Conservation (phyloP, 495 filamentous ascomycete species). For the Parmelia sp. region DNA sequence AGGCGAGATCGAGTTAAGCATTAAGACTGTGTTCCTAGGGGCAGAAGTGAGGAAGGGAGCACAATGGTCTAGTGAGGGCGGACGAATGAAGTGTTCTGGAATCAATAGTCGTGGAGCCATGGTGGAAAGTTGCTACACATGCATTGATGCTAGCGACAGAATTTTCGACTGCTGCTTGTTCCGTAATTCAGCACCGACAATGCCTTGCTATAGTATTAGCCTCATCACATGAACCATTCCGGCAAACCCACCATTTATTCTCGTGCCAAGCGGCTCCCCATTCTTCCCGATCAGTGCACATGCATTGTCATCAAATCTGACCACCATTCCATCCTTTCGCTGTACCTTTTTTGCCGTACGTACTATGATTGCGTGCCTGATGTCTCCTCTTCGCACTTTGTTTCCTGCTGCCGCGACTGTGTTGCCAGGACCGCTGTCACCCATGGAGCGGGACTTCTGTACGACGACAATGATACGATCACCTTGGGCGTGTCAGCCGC, state of each 20-base stretch:
- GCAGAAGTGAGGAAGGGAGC: not conserved
- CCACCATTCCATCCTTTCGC: conserved; percentile 76
- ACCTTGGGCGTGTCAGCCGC: conserved; percentile 46
- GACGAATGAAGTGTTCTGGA: not conserved
- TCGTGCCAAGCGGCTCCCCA: conserved; percentile 88
- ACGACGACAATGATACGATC: conserved; percentile 97
- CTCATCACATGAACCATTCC: conserved; percentile 52
- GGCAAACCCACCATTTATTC: conserved; percentile 72
- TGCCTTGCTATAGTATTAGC: conserved; percentile 14
- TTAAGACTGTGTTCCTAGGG: not conserved
- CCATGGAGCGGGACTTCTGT: conserved; percentile 83
- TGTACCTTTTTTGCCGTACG: conserved; percentile 82
- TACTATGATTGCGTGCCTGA: conserved; percentile 92
- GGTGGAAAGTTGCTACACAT: conserved; percentile 48
- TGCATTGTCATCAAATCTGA: conserved; percentile 95
- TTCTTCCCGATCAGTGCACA: conserved; percentile 97
- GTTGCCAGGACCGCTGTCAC: conserved; percentile 49
- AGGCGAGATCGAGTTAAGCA: not conserved
- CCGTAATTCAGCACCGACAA: conserved; percentile 64
- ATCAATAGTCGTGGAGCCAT: not conserved
- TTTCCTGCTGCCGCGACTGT: conserved; percentile 59
- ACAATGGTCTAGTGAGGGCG: not conserved
- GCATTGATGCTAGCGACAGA: conserved; percentile 87
- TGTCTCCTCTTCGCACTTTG: conserved; percentile 95
- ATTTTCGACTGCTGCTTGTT: conserved; percentile 96